Base-by-base conservation (phyloP, 352 stramenopile genomes). In the Phytophthora pseudosyringae region DNA sequence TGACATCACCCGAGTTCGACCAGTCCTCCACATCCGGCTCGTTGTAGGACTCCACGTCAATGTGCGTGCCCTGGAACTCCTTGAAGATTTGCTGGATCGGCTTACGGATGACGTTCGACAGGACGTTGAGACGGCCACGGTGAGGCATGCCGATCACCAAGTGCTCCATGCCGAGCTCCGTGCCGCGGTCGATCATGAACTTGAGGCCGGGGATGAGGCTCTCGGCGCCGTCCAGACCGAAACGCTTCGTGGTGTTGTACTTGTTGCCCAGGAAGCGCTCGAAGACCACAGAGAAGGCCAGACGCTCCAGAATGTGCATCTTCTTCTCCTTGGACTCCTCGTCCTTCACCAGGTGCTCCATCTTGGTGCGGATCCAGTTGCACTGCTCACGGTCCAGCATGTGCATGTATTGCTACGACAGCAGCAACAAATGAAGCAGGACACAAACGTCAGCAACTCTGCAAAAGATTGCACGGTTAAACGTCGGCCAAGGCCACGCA, bases 121-220 rank as follows among this genome's bases (percentile, higher is more conserved):
- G 80, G 53, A 99, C 88, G 77, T 99, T 99, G 11, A 99, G 76
- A 53, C 97, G 84, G 26, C 97, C 97, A 69, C 97, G 87, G 72
- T 99, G 97, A 31, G 97, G 94, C 97, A 99, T 99, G 29, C 97
- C 97, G 71, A 99, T 98, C 46, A 99, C 96, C 62, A 99, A 91
- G 49, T 97, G 94, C 73, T 98, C 91, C 66, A 98, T 97, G 32
- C 97, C 97, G 26, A 99, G 73, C 67, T 98, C 86, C 40, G 87
- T 96, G 5, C 92, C 95, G 35, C 89, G 83, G 78, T 99, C 97
- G 72, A 99, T 97, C 64, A 98, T 97, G 64, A 92, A 93, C 81
- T 99, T 98, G 32, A 99, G 75, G 32, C 90, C 97, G 5, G 95
- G 93, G 32, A 99, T 97, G 33, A 98, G 88, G 32, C 90, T 93